Conservation (phyloP, 768 basidiomycete genomes). For the Boletus fagicola region DNA sequence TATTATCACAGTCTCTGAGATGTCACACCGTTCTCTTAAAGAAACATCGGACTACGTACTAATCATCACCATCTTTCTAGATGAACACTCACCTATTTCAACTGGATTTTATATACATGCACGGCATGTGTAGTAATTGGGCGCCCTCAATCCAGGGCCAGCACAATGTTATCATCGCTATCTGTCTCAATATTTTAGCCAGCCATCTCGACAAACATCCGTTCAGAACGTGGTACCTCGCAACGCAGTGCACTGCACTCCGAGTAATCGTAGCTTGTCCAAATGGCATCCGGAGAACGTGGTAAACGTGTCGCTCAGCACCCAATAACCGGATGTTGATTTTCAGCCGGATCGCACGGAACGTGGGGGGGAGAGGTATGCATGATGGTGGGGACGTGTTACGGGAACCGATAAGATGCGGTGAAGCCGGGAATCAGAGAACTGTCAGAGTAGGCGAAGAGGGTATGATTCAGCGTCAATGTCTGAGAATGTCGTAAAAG, state of each 20-base stretch:
- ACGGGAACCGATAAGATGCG: not conserved
- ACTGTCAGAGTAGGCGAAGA: not conserved
- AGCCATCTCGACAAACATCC: not conserved
- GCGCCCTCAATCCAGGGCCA: not conserved
- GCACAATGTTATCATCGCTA: not conserved
- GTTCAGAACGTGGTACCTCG: conserved; percentile 8
- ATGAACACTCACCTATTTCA: too few relatives aligned
- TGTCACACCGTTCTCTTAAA: too few relatives aligned
- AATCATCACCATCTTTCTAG: too few relatives aligned
- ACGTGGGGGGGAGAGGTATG: not conserved
- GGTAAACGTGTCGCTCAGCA: conserved; percentile 1
- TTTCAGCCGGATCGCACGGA: not conserved
- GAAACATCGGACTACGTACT: too few relatives aligned
- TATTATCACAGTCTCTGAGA: too few relatives aligned
- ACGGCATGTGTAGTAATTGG: too few relatives aligned
- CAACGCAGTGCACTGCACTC: conserved; percentile 3
- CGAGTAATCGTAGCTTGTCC: not conserved
- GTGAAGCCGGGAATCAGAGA: not conserved
- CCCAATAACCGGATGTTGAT: not conserved
- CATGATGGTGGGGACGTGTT: not conserved
- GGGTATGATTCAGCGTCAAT: not conserved
- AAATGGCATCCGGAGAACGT: conserved; percentile 4
- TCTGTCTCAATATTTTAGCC: too few relatives aligned
- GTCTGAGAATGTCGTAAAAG: not conserved
- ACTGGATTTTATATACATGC: too few relatives aligned